Evolutionary conservation across 441 rosid genomes (phyloP).

Genomic region (Daphne laureola): DNA sequence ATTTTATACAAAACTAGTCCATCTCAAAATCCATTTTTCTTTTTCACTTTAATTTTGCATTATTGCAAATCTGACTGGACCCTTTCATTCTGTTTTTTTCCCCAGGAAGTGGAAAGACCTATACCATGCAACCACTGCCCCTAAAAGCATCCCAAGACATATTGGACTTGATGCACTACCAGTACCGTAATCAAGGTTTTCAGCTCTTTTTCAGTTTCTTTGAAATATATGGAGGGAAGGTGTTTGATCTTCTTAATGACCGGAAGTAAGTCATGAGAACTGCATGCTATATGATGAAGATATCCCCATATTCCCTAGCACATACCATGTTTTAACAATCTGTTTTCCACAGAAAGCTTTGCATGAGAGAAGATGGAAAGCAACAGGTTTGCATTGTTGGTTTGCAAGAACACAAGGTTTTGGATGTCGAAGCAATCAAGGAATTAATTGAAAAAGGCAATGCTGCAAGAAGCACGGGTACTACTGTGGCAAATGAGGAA

Average conservation of each 20-base stretch:
- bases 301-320: too few relatives aligned
- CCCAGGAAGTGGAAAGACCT: slow-evolving; percentile 92
- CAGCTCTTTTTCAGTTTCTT: slow-evolving; percentile 79
- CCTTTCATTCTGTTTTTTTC: slow-evolving; percentile 1
- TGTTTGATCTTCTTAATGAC: slow-evolving; percentile 79
- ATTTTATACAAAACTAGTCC: too few relatives aligned
- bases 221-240: slow-evolving; percentile 90
- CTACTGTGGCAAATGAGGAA: slow-evolving; percentile 95
- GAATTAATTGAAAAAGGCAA: slow-evolving; percentile 85
- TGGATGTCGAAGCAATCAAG: slow-evolving; percentile 73
- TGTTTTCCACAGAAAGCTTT: slow-evolving; percentile 52
- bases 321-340: slow-evolving; percentile 1
- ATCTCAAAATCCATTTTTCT: too few relatives aligned
- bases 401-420: slow-evolving; percentile 76
- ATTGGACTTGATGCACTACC: slow-evolving; percentile 66
- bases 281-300: neutral
- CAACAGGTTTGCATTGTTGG: slow-evolving; percentile 95
- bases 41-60: too few relatives aligned
- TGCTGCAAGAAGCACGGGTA: slow-evolving; percentile 82
- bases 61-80: too few relatives aligned
- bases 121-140: slow-evolving; percentile 88
- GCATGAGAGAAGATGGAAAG: slow-evolving; percentile 96
- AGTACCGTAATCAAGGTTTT: slow-evolving; percentile 71
- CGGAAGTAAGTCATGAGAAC: slow-evolving; percentile 54
- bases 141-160: slow-evolving; percentile 81